Base-by-base conservation (phyloP, 139 green algal genomes). In the Chlamydomonas asymmetrica region DNA sequence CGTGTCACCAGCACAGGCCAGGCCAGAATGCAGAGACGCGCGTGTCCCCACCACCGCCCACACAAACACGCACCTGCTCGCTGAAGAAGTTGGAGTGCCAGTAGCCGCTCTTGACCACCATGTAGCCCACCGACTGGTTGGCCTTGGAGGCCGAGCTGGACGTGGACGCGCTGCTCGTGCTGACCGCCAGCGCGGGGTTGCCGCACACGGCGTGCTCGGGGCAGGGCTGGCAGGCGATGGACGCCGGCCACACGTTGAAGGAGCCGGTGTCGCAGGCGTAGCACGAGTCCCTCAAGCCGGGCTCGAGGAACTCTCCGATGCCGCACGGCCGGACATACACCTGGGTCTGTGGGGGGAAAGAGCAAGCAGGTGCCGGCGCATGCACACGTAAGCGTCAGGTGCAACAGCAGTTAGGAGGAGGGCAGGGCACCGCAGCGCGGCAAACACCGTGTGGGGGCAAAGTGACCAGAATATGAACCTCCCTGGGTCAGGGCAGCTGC, bases 71-170 rank as follows among this genome's bases (percentile, higher is more conserved):
- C 23, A 63, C 66, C 66, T 73, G 39, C 38, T 75, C 56, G 45
- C 69, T 75, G 69, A 67, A 75, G 69, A 75, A 66, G 57, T 37
- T 75, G 38, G 20, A 35, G 29, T 75, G 69, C 69, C 69, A 75
- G 39, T 67, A 75, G 5, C 69, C 69, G 38, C 66, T 56, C 29
- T 75, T 6, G 16, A 56, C 54, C 38, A 75, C 69, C 52, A 75
- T 34, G 56, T 37, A 75, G 10, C 69, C 69, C 0, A 48, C 1
- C 4, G 56, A 39, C 39, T 66, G 52, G 52, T 52, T 66, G 18
- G 29, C 32, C 4, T 40, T n/a, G n/a, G n/a, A n/a, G n/a, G n/a
- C n/a, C n/a, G n/a, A n/a, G n/a, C n/a, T n/a, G n/a, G n/a, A n/a
- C n/a, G n/a, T n/a, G n/a, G n/a, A n/a, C n/a, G n/a, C 45, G 10